phyloP scores from a whole-genome alignment of 1,284 basidiomycete species.

The Chalciporus sp. region DNA sequence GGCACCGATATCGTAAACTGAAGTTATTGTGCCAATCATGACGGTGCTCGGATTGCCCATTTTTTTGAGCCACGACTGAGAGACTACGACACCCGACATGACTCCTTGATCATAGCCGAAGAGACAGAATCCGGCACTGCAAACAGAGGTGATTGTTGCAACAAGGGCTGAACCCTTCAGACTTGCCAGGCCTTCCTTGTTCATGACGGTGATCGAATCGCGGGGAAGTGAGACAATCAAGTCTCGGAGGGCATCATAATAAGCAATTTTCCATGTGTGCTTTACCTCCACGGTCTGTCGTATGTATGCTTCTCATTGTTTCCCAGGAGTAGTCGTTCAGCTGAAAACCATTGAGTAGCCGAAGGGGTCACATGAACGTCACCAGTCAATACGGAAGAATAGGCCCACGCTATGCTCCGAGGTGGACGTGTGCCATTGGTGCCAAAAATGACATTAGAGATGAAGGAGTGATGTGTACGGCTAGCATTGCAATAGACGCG shows the following conservation, averaged over 20 bases:
- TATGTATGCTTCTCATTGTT: background rate
- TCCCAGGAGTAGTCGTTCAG: too few relatives aligned
- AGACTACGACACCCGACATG: conserved; percentile 19
- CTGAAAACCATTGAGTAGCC: too few relatives aligned
- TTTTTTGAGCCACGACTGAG: conserved; percentile 15
- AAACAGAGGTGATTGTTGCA: conserved; percentile 17
- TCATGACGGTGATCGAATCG: conserved; percentile 4
- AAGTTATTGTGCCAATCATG: conserved; percentile 21
- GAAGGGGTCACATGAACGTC: too few relatives aligned
- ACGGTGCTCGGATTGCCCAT: conserved; percentile 20
- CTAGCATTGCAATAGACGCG: too few relatives aligned
- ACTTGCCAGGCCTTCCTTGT: conserved; percentile 13
- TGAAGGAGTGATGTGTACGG: too few relatives aligned
- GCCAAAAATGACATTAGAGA: too few relatives aligned
- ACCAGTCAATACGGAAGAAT: too few relatives aligned
- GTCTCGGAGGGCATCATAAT: too few relatives aligned
- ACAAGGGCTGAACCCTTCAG: conserved; percentile 14
- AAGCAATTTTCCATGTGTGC: background rate
- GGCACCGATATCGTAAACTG: conserved; percentile 17
- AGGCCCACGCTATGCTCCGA: too few relatives aligned
- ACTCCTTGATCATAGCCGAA: conserved; percentile 22
- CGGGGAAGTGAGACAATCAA: background rate
- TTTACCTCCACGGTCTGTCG: background rate
- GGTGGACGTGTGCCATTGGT: too few relatives aligned
- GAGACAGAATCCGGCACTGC: conserved; percentile 19